Conservation (phyloP, 306 rosid genomes). For the Cicer judaicum region DNA sequence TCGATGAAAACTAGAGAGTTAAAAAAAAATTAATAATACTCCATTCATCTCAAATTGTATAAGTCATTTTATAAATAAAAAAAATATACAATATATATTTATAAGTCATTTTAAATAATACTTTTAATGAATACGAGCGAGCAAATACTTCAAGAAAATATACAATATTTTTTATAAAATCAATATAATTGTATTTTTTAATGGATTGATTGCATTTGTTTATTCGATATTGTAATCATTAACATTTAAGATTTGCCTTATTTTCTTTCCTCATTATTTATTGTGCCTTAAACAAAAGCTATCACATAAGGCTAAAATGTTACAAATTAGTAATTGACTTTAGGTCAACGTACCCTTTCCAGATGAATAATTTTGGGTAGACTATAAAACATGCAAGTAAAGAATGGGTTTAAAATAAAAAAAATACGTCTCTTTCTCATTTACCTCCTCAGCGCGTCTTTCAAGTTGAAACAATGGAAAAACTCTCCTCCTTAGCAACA, state of each 20-base stretch:
- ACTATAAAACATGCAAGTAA: background rate
- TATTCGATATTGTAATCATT: background rate
- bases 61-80: too few relatives aligned
- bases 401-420: background rate
- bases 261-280: background rate
- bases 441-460: conserved; percentile 24
- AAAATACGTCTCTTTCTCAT: background rate
- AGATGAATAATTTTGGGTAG: background rate
- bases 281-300: background rate
- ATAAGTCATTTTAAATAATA: too few relatives aligned
- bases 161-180: too few relatives aligned
- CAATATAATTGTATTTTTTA: too few relatives aligned
- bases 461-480: conserved; percentile 18
- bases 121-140: too few relatives aligned
- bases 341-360: background rate
- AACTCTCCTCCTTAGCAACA: too few relatives aligned
- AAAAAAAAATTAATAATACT: too few relatives aligned
- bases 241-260: background rate
- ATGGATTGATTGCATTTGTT: too few relatives aligned
- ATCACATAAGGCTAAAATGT: background rate
- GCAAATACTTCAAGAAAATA: too few relatives aligned
- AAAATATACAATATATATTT: too few relatives aligned
- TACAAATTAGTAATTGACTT: conserved; percentile 8
- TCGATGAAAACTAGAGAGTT: too few relatives aligned
- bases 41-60: too few relatives aligned